Evolutionary conservation across 2,329 filamentous ascomycete genomes (phyloP).

Genomic region (Aspergillus sojae): DNA sequence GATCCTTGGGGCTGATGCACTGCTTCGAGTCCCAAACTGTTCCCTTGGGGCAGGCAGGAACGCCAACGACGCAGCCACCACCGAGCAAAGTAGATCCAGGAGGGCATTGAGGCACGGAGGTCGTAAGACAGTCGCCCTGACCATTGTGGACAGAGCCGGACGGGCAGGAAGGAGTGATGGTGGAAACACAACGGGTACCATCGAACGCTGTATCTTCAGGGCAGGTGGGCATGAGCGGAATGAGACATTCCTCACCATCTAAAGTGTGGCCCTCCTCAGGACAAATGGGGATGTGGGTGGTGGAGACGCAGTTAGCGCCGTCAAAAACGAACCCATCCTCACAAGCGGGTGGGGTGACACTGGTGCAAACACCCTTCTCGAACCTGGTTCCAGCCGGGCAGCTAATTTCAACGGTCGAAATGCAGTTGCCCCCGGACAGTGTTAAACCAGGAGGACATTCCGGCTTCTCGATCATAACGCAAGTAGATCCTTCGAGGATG

Average conservation of each 20-base stretch:
- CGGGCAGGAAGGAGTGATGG: background rate
- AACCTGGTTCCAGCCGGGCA: background rate
- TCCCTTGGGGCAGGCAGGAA: background rate
- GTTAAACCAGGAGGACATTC: background rate
- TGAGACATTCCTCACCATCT: background rate
- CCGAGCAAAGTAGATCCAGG: background rate
- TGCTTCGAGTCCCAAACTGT: background rate
- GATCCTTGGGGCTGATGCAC: background rate
- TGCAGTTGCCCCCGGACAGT: background rate
- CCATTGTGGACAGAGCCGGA: background rate
- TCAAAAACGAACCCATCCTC: background rate
- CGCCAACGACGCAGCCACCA: background rate
- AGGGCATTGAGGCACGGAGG: background rate
- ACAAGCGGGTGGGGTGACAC: background rate
- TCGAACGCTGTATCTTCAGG: background rate
- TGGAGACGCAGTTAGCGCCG: background rate
- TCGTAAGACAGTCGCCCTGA: background rate
- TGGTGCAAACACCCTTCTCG: background rate
- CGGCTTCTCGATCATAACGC: background rate
- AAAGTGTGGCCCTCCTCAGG: background rate
- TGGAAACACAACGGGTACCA: background rate
- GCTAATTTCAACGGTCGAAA: background rate
- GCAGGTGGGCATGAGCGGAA: background rate
- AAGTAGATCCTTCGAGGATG: background rate
- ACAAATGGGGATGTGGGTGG: background rate